Conservation (phyloP, 2,329 filamentous ascomycete species). For the Metarhizium album region DNA sequence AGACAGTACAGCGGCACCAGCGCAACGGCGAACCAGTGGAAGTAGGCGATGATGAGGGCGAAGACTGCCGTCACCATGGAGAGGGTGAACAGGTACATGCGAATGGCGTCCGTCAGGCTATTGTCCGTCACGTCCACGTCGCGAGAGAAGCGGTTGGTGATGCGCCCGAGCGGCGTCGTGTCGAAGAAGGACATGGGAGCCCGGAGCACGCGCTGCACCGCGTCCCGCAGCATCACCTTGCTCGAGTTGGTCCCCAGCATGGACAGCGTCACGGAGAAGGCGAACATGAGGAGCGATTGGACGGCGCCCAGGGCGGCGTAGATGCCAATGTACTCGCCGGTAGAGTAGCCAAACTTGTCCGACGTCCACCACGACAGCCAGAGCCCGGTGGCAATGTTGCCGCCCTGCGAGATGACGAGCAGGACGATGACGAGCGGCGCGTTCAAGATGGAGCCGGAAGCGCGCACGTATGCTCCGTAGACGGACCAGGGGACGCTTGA, state of each 20-base stretch:
- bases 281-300: conserved; percentile 68
- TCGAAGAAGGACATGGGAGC: conserved; percentile 90
- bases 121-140: conserved; percentile 98
- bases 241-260: conserved; percentile 72
- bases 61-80: conserved; percentile 77
- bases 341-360: conserved; percentile 56
- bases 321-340: conserved; percentile 60
- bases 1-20: conserved; percentile 56
- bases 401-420: conserved; percentile 63
- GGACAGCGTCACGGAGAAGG: conserved; percentile 69
- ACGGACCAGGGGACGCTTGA: conserved; percentile 71
- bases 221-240: conserved; percentile 68
- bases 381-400: conserved; percentile 78
- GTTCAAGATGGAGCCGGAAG: conserved; percentile 61
- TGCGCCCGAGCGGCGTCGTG: conserved; percentile 86
- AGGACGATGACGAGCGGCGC: conserved; percentile 52
- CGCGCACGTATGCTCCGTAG: conserved; percentile 65
- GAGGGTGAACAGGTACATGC: conserved; percentile 84
- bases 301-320: conserved; percentile 60
- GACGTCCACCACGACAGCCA: conserved; percentile 96
- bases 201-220: conserved; percentile 65
- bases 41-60: conserved; percentile 86
- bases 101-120: conserved; percentile 74
- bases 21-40: conserved; percentile 69
- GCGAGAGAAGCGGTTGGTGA: conserved; percentile 91